Evolutionary conservation across 371 early-diverging fungal genomes (phyloP), one percentile per base, ranked within the genome.

Genomic region (Saksenaea oblongispora): DNA sequence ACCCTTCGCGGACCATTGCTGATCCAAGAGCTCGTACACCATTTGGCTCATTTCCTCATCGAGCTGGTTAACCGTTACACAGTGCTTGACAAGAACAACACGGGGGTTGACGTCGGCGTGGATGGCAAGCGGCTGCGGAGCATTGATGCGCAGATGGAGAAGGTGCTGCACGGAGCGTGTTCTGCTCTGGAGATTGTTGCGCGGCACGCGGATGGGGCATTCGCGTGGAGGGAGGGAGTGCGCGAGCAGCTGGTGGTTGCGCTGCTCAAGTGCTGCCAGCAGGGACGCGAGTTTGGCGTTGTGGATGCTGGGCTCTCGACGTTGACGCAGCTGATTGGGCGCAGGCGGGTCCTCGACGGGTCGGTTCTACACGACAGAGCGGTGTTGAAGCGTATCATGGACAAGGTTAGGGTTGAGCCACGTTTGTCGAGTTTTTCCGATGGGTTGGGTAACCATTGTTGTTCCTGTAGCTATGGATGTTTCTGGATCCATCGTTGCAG

Each of bases 291-390:
- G 1, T 84, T 83, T 72, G 79, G 78, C 13, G 64, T 80, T 0
- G 75, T 84, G 11, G 81, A 83, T 71, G 71, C 84, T 9, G 73
- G 79, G 26, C 39, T 78, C 39, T 72, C 83, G 11, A 76, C 81
- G 0, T 54, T 85, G 31, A 58, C 75, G 7, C 54, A 62, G 27
- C 57, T 83, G n/a, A 63, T 71, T 5, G 66, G 65, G 27, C 64
- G 56, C 10, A 56, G 54, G 5, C 56, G 57, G 1, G 65, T 85
- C 44, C 28, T 76, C 0, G 44, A 73, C 44, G 44, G 54, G 24
- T 17, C 54, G 3, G 53, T 66, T 47, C 54, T 75, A 15, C 62
- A 65, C 31, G 54, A 61, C 24, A 39, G 35, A 14, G 11, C 42
- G 9, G 53, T 71, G 5, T 34, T 74, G 9, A 70, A 68, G 31